Base-by-base conservation (phyloP, 441 rosid genomes). In the Flueggea neowawraea region DNA sequence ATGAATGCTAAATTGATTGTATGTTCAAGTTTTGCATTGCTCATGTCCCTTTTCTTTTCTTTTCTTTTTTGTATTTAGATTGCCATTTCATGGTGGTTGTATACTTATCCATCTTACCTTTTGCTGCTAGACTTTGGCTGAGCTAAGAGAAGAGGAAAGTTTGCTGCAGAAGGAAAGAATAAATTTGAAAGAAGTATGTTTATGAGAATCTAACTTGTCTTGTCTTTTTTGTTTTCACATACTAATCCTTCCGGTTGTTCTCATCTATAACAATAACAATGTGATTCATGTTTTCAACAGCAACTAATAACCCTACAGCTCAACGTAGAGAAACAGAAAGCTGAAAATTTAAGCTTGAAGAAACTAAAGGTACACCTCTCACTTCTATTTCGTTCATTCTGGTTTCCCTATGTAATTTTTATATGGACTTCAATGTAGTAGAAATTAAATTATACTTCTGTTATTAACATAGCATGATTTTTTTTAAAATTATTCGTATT, bases 111-210 rank as follows among this genome's bases (percentile, higher is more conserved):
- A 31, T 36, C 41, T 5, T 5, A 36, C 66, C 31, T 15, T 43
- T 75, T 57, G 64, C 49, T 65, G 49, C 72, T 83, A 91, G 98
- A 91, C 89, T 1, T 69, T 91, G 70, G 82, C 82, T 44, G 96
- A 89, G 80, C 95, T 89, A 57, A 89, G 74, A 74, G 93, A 82
- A 54, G 88, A 81, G 65, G 96, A 85, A 67, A 60, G 66, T 61
- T 65, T 75, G 63, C 83, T 81, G 63, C 58, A 84, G 74, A 83
- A 81, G 80, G 96, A 89, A 75, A 79, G 81, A 53, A 80, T 58
- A 55, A 47, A 63, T 65, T 76, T 91, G 73, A 80, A 77, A 66
- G 80, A 72, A 48, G 96, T 91, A 81, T 53, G 75, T 54, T 64
- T 49, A 36, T 36, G 9, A 36, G 41, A 36, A 36, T 63, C 31